A percentile compares a stretch with the other conserved stretches of the same genome.
These are phyloP conservation scores for Theobroma cacao DNA, from an alignment of 345 rosid species.

Conservation along the genomic window DNA sequence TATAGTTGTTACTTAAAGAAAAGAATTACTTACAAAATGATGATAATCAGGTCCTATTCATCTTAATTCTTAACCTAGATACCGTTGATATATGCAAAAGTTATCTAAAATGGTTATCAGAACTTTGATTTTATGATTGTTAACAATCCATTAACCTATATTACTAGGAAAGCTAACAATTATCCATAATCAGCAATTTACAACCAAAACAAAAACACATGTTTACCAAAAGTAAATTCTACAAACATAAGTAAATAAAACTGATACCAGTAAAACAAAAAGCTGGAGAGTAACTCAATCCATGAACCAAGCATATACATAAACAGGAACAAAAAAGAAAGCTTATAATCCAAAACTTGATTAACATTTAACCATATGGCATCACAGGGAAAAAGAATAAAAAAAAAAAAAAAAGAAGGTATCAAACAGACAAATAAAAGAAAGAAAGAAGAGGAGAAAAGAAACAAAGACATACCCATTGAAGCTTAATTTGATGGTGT, in stretches of 20 bases:
- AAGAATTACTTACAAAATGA: background rate
- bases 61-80: background rate
- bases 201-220: background rate
- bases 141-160: background rate
- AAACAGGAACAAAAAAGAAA: background rate
- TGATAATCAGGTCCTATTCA: background rate
- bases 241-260: background rate
- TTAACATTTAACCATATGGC: background rate
- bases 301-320: background rate
- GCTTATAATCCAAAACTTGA: background rate
- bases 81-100: background rate
- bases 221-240: background rate
- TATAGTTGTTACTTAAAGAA: background rate
- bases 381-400: background rate
- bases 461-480: constrained; percentile 15
- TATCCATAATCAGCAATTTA: background rate
- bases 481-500: background rate
- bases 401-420: too few species aligned
- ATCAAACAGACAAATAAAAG: background rate
- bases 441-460: background rate
- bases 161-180: background rate
- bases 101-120: background rate
- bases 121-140: background rate
- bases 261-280: background rate
- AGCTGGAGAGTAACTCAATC: background rate